These are phyloP conservation scores for Ensete ventricosum DNA, from an alignment of 176 grass and related monocot species.

Conservation along the genomic window DNA sequence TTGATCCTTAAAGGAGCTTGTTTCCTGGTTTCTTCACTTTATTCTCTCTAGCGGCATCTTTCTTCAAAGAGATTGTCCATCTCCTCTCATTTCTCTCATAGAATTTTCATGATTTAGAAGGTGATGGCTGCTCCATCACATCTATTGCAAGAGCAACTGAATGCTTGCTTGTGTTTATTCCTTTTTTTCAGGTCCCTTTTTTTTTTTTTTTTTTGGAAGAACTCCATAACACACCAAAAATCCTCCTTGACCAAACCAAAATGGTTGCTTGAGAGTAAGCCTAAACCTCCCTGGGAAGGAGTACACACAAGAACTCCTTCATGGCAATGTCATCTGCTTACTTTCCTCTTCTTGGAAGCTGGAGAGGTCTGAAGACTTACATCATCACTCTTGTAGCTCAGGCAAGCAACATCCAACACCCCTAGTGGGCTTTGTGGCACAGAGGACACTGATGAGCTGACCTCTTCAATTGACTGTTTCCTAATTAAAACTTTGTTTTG, in stretches of 20 bases:
- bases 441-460: neutral
- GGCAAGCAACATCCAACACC: neutral
- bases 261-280: neutral
- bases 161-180: slow-evolving; percentile 9
- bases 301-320: neutral
- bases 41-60: neutral
- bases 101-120: neutral
- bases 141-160: neutral
- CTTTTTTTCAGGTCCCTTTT: slow-evolving; percentile 24
- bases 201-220: slow-evolving; percentile 31
- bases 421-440: neutral
- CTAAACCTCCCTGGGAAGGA: neutral
- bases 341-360: slow-evolving; percentile 1
- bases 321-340: neutral
- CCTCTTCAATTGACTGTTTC: neutral
- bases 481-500: neutral
- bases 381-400: slow-evolving; percentile 3
- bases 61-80: neutral
- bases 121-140: no score
- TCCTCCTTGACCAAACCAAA: neutral
- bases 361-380: neutral
- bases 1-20: neutral
- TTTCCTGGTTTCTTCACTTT: neutral
- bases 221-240: slow-evolving; percentile 8
- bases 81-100: neutral